Evolutionary conservation across 768 basidiomycete genomes (phyloP).

Genomic region (Chalciporus sphaerocephalus): DNA sequence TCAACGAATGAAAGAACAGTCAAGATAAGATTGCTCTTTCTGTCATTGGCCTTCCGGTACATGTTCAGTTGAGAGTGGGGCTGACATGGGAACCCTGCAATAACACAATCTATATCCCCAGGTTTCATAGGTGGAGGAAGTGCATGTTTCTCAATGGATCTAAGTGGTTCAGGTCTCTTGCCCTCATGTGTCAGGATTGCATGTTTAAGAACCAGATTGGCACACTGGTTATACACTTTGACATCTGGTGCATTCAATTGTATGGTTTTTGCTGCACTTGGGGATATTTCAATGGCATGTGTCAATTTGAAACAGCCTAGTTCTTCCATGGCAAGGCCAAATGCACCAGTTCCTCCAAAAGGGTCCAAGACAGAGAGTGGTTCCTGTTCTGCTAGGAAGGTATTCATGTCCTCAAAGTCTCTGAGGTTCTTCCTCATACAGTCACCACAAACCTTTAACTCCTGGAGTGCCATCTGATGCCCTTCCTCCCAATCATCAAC

Average conservation of each 20-base stretch:
- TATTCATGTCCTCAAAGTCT: conserved; percentile 29
- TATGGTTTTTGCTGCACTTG: conserved; percentile 66
- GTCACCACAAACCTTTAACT: conserved; percentile 42
- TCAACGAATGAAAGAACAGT: conserved; percentile 48
- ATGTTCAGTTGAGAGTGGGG: conserved; percentile 71
- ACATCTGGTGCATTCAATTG: conserved; percentile 55
- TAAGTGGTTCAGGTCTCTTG: conserved; percentile 37
- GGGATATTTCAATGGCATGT: conserved; percentile 69
- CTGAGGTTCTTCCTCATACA: conserved; percentile 37
- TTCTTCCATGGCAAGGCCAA: conserved; percentile 54
- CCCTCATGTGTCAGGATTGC: conserved; percentile 50
- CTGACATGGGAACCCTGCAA: conserved; percentile 78
- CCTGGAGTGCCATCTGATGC: conserved; percentile 28
- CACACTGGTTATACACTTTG: conserved; percentile 66
- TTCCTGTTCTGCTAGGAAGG: conserved; percentile 27
- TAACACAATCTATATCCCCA: conserved; percentile 56
- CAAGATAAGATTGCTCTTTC: conserved; percentile 64
- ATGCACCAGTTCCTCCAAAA: conserved; percentile 52
- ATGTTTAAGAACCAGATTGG: conserved; percentile 57
- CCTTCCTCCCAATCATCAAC: conserved; percentile 38
- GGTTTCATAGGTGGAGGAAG: conserved; percentile 47
- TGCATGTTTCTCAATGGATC: conserved; percentile 34
- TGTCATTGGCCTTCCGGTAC: conserved; percentile 62
- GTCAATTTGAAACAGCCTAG: conserved; percentile 55
- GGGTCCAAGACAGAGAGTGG: conserved; percentile 38